Conservation (phyloP, 2,329 filamentous ascomycete species). For the Raffaelea arxii region DNA sequence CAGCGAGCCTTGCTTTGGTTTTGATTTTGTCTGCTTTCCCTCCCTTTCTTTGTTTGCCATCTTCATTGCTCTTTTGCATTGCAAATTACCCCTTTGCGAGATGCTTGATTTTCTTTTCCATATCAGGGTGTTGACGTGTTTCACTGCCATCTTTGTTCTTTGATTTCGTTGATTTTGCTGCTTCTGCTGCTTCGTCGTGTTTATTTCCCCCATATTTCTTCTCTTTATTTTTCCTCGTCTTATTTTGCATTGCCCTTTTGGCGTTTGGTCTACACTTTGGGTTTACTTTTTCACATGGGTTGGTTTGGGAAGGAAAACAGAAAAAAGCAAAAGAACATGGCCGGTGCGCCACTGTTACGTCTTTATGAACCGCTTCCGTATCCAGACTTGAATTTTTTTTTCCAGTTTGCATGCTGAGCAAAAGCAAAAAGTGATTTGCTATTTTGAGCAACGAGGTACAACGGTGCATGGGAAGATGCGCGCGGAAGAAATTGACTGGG, state of each 20-base stretch:
- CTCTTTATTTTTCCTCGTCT: background rate
- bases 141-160: background rate
- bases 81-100: background rate
- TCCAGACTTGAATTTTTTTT: background rate
- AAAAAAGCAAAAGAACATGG: background rate
- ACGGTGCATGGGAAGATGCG: too few relatives aligned
- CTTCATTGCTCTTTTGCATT: background rate
- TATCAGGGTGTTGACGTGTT: too few relatives aligned
- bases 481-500: too few relatives aligned
- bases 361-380: background rate
- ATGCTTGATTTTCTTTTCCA: background rate
- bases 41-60: background rate
- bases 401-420: too few relatives aligned
- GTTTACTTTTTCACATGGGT: background rate
- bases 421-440: too few relatives aligned
- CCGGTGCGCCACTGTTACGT: constrained; percentile 2
- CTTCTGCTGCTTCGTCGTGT: background rate
- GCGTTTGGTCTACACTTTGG: constrained; percentile 3
- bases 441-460: too few relatives aligned
- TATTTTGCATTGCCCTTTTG: constrained; percentile 3
- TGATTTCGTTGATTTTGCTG: background rate
- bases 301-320: background rate
- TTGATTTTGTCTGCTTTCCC: too few relatives aligned
- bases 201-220: background rate
- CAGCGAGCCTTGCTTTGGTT: too few relatives aligned